Base-by-base conservation (phyloP, 1,284 basidiomycete genomes). In the Mycena sp. region DNA sequence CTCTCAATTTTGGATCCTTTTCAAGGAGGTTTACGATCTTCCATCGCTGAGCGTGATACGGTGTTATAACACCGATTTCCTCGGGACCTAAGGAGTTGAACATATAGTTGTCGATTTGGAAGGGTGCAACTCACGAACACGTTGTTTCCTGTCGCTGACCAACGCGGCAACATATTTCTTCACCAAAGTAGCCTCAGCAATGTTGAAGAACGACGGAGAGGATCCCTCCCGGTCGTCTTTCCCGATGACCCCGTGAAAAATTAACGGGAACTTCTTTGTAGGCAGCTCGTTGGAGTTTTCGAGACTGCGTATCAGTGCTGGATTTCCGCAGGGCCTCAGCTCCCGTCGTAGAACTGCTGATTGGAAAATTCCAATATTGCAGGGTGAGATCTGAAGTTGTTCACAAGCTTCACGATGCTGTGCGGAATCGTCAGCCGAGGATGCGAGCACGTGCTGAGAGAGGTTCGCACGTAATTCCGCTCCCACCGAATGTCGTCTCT, bases 171-270 rank as follows among this genome's bases (percentile, higher is more conserved):
- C 64, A 16, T 89, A 89, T 3, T 73, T 68, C 69, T 85, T 86
- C 49, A 89, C 86, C 51, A 83, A 77, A 0, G 81, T 74, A 0
- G 80, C 81, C 68, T 90, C 88, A 38, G 83, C 80, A 37, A 85
- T 78, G 62, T 90, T 90, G 76, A 89, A 89, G 75, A 87, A 90
- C 0, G 88, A 90, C 0, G 87, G 88, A 0, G 87, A 89, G 0
- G 80, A 82, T 4, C 80, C 81, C 70, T 90, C 87, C 6, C 87
- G 82, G 37, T 83, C 78, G 65, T 90, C 88, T 61, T 84, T 83
- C n/a, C 88, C 88, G 32, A 77, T 68, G 17, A 89, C 78, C 4
- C 80, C 80, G 68, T 89, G 86, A 73, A 90, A 87, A 1, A 90
- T 74, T 19, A 89, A 71, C 0, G 87, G 87, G 75, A 88, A 89